Base-by-base conservation (phyloP, 2,329 filamentous ascomycete genomes). In the Aschersonia sp. region DNA sequence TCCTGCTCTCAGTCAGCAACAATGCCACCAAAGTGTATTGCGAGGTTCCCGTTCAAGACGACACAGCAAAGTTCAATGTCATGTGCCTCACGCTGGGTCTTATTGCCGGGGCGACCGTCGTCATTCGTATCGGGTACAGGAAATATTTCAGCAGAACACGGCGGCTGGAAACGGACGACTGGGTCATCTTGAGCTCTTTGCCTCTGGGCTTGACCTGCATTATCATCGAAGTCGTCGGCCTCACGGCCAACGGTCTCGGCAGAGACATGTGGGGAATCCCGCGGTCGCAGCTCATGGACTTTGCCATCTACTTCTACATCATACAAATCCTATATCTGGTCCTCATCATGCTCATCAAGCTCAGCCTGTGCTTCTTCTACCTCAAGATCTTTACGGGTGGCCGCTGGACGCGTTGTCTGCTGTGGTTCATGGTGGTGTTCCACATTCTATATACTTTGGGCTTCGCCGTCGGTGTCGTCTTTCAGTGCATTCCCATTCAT, bases 281-380 rank as follows among this genome's bases (percentile, higher is more conserved):
- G 1, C 59, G 61, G 3, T 56, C 61, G 1, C 51, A 62, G 20
- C 61, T 75, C 41, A 67, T 65, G 40, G 55, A 58, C 1, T 68
- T 74, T 46, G 53, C 65, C 5, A 56, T 60, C 30, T 64, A 59
- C 51, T 62, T 69, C 28, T 72, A 66, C 51, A 55, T 61, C 49
- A 60, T 61, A 50, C 59, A 63, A 5, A 52, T 60, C 30, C 43
- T 71, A 31, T 71, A 74, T 55, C 69, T 73, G 51, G 48, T 60
- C 1, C 56, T 66, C 9, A 57, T 72, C 10, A 56, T 64, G 5
- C 57, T 70, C 41, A 62, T 70, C 41, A 72, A 74, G 52, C 55
- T 72, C 10, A 68, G 70, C 5, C 62, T 75, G 42, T 61, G 74
- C 4, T 61, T 71, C 54, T 73, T 76, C 57, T 75, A 73, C 56